Base-by-base conservation (phyloP, 2,329 filamentous ascomycete species). In the Diaporthe amygdali region DNA sequence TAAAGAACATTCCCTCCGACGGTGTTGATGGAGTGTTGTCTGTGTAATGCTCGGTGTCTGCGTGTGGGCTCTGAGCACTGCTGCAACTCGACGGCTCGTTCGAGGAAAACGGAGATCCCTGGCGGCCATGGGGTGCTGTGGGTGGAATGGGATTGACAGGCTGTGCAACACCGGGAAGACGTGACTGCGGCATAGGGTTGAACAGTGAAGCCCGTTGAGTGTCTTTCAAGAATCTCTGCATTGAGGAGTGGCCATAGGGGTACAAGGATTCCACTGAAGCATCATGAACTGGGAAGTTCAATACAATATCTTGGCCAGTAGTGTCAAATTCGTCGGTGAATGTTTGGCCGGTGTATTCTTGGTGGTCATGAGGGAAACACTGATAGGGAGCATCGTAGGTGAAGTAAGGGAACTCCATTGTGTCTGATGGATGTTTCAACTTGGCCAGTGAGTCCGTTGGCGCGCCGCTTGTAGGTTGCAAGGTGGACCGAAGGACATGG, bases 21-120 rank as follows among this genome's bases (percentile, higher is more conserved):
- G 83, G 82, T 2, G 84, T 84, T 34, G 77, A 76, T 12, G 82
- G 83, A n/a, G 78, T 77, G 61, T 76, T 73, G 68, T 79, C 76
- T 66, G 78, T 78, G 64, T 78, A 80, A 30, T 78, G 77, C 64
- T 86, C 83, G 68, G 79, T 80, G n/a, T 84, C 82, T 5, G 80
- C 76, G 4, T 77, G 78, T 20, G 83, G 83, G 46, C 83, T 85
- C 27, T 79, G 77, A 32, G 76, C 77, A 66, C 79, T 81, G 70
- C 81, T 80, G 69, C 80, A 81, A 27, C 82, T 82, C 5, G 81
- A 79, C 20, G 78, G 77, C 47, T 76, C 78, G 34, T 81, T 78
- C 15, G 82, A 81, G 22, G 81, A 84, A 15, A 80, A 80, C 9
- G 83, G 82, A 9, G 83, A 83, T 37, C 74, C 76, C 51, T 79